Base-by-base conservation (phyloP, 345 rosid genomes). In the Brassica carinata region DNA sequence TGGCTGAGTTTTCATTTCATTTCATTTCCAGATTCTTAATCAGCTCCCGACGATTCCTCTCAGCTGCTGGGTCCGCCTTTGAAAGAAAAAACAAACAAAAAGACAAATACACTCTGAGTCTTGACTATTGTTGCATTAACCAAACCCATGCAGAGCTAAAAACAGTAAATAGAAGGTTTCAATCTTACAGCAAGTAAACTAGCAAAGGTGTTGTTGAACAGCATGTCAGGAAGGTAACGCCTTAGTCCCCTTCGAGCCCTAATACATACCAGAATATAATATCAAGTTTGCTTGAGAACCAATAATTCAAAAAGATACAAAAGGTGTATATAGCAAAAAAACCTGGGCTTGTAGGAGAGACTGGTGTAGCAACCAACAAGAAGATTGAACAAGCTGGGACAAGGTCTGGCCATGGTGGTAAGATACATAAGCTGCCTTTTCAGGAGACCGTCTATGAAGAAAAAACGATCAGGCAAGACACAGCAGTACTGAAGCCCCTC, bases 401-500 rank as follows among this genome's bases (percentile, higher is more conserved):
- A 23, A 15, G 84, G 77, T 27, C 2, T 67, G 5, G 5, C 1
- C 69, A 76, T 71, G 27, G 2, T 27, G 13, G 68, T 30, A 9
- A 85, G 75, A n/a, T 45, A 55, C 36, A 67, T 70, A 15, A 87
- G 67, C 76, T 85, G 58, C n/a, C 11, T 66, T 5, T 62, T 78
- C 58, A 91, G 80, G n/a, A 72, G 69, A 34, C 0, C 63, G 64
- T 72, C 70, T 34, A 91, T 58, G n/a, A 71, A 10, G 34, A 17
- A 79, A 74, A 82, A 84, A 2, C 89, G 64, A 7, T 83, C 88
- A 8, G 83, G 79, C 62, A 80, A 43, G 23, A 27, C 33, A 45
- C 84, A 86, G 73, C 89, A 88, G 77, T 85, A 83, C 23, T 78
- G 65, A 63, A 91, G 62, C 55, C 89, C 96, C n/a, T 75, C 84